phyloP scores from a whole-genome alignment of 225 moss, liverwort and hornwort genomes.

The Straminergon stramineum region DNA sequence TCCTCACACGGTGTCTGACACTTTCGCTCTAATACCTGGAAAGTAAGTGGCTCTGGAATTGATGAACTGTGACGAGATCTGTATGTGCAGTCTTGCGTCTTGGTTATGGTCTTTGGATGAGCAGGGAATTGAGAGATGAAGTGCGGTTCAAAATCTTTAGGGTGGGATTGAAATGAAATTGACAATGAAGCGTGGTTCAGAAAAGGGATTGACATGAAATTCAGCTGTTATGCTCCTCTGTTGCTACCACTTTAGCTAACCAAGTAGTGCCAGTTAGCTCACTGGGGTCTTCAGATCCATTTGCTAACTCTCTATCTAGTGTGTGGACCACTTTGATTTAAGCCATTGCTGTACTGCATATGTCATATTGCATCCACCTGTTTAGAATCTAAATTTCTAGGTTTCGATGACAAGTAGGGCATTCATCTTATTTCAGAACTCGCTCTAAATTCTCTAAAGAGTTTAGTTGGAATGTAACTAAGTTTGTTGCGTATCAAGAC shows the following conservation, averaged over 20 bases:
- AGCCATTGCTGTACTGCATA: not conserved
- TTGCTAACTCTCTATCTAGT: not conserved
- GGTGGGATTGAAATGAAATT: not conserved
- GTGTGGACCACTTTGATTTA: not conserved
- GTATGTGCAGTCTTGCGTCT: not conserved
- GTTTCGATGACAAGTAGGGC: not conserved
- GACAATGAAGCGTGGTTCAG: not conserved
- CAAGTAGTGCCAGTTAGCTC: not conserved
- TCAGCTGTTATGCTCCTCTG: not conserved
- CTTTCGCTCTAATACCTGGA: constrained; percentile 62
- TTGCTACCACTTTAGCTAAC: not conserved
- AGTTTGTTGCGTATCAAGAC: not conserved
- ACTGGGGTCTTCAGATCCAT: not conserved
- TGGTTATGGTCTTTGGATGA: not conserved
- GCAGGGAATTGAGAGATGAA: not conserved
- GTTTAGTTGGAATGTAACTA: not conserved
- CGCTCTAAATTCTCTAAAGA: not conserved
- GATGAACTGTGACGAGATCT: not conserved
- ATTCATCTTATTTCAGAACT: not conserved
- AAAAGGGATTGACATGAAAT: not conserved
- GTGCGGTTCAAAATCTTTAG: not conserved
- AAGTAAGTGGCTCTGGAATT: constrained; percentile 21
- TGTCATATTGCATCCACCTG: not conserved
- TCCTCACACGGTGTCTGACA: constrained; percentile 29
- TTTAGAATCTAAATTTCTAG: not conserved